A percentile compares a stretch with the other conserved stretches of the same genome.
phyloP scores from a whole-genome alignment of 2,329 filamentous ascomycete genomes.

The Aureobasidium sp. region DNA sequence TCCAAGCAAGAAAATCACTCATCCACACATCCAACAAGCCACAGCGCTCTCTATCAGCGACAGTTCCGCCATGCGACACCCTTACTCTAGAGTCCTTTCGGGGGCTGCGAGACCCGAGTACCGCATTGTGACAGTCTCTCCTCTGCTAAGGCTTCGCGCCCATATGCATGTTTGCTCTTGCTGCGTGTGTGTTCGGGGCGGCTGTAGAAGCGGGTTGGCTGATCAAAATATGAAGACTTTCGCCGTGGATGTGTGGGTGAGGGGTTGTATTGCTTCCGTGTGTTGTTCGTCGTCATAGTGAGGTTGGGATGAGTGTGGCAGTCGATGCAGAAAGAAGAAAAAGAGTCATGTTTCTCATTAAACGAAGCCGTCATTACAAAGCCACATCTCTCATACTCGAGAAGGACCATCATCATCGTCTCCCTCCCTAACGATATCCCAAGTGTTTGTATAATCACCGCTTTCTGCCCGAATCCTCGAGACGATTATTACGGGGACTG shows the following conservation, averaged over 20 bases:
- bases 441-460: background rate
- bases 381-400: background rate
- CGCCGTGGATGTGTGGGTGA: background rate
- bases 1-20: background rate
- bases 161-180: background rate
- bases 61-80: background rate
- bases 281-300: background rate
- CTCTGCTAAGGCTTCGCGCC: background rate
- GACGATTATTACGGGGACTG: background rate
- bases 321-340: background rate
- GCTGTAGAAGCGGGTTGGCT: background rate
- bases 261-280: background rate
- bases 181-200: background rate
- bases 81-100: background rate
- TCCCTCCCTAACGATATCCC: background rate
- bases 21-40: background rate
- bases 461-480: background rate
- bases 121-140: background rate
- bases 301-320: background rate
- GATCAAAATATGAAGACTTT: background rate
- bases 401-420: background rate
- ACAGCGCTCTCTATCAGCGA: background rate
- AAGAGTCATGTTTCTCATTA: background rate
- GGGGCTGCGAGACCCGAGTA: background rate
- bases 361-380: background rate